These are phyloP conservation scores for Chytriomyces confervae DNA, from an alignment of 192 early-diverging fungal genomes.

Conservation along the genomic window DNA sequence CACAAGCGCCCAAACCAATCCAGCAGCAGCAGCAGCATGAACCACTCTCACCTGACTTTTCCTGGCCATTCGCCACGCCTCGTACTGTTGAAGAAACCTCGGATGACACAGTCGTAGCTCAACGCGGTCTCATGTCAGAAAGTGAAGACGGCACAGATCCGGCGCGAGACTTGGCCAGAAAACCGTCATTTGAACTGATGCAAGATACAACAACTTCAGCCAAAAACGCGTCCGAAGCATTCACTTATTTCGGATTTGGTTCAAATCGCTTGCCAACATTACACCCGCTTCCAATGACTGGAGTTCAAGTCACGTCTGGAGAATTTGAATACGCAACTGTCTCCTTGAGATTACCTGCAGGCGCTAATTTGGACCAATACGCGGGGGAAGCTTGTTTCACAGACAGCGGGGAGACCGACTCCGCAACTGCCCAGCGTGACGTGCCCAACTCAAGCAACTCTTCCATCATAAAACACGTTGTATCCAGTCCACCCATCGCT, in stretches of 20 bases:
- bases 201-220: not conserved
- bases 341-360: not conserved
- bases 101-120: not conserved
- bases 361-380: not conserved
- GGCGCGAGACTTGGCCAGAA: not conserved
- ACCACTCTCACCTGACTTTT: not conserved
- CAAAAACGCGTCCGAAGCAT: not conserved
- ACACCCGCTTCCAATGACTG: not conserved
- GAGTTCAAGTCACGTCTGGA: too few relatives aligned
- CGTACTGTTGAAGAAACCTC: not conserved
- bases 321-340: not conserved
- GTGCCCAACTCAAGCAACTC: not conserved
- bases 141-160: not conserved
- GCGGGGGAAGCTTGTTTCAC: not conserved
- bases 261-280: not conserved
- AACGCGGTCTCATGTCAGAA: not conserved
- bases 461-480: not conserved
- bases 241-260: not conserved
- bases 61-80: not conserved
- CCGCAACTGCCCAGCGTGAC: not conserved
- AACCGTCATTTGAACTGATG: not conserved
- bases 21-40: too few relatives aligned
- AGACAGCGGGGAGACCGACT: not conserved
- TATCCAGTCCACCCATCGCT: not conserved
- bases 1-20: not conserved